Percentiles rank a stretch among this genome's conserved stretches.
Conservation (phyloP, 2,329 filamentous ascomycete genomes). For the Colletotrichum horii region DNA sequence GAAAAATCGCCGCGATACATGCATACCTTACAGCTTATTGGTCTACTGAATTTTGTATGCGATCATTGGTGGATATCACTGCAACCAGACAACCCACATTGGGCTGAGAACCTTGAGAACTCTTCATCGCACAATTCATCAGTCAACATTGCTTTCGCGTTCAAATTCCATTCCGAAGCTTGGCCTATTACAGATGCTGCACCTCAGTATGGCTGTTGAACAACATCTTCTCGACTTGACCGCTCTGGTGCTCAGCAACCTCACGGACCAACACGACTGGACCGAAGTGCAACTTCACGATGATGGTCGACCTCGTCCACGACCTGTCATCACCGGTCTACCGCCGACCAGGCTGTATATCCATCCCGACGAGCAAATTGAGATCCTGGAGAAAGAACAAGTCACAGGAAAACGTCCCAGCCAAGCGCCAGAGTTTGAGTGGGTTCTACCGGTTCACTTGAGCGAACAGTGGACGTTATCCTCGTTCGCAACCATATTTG, state of each 20-base stretch:
- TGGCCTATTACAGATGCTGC: neutral
- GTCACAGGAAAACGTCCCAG: constrained; percentile 47
- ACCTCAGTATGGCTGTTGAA: neutral
- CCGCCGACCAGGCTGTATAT: constrained; percentile 77
- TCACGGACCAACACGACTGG: constrained; percentile 80
- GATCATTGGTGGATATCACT: neutral
- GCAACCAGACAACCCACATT: neutral
- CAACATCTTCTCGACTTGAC: constrained; percentile 28
- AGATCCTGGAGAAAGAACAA: constrained; percentile 67
- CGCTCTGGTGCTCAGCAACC: constrained; percentile 68
- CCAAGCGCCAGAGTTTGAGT: constrained; percentile 68
- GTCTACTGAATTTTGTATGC: neutral
- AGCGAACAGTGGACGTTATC: constrained; percentile 74
- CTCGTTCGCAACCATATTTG: constrained; percentile 72
- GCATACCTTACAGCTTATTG: neutral
- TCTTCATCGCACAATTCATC: neutral
- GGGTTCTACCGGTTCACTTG: constrained; percentile 77
- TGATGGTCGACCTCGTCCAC: constrained; percentile 47
- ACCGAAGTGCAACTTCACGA: constrained; percentile 59
- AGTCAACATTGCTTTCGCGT: neutral
- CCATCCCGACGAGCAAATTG: constrained; percentile 83
- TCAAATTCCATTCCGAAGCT: neutral
- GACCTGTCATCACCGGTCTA: constrained; percentile 73
- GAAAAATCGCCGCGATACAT: neutral
- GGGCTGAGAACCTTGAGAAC: constrained; percentile 6